Conservation (phyloP, 2,329 filamentous ascomycete genomes). For the Paracamarosporium sp. region DNA sequence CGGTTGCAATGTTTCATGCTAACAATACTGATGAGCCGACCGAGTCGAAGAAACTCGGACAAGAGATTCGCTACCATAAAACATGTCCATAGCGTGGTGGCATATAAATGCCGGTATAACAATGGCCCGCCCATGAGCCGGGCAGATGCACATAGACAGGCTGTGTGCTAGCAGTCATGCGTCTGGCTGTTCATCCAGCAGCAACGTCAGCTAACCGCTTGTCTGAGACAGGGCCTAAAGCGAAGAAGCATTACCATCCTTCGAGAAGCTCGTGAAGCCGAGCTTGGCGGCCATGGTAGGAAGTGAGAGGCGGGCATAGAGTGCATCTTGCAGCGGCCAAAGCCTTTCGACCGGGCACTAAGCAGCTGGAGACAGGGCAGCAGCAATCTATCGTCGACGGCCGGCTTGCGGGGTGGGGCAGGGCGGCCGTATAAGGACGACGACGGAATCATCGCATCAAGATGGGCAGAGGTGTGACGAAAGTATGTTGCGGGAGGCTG, state of each 20-base stretch:
- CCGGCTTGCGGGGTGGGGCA: slow-evolving; percentile 14
- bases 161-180: slow-evolving; percentile 31
- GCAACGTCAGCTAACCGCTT: slow-evolving; percentile 29
- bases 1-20: slow-evolving; percentile 27
- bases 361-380: slow-evolving; percentile 17
- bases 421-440: slow-evolving; percentile 19
- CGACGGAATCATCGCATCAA: slow-evolving; percentile 19
- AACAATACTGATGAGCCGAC: slow-evolving; percentile 11
- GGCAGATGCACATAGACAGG: slow-evolving; percentile 21
- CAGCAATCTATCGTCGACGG: slow-evolving; percentile 38
- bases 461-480: slow-evolving; percentile 18
- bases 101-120: slow-evolving; percentile 25
- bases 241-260: slow-evolving; percentile 26
- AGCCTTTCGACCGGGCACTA: slow-evolving; percentile 38
- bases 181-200: slow-evolving; percentile 27
- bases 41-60: slow-evolving; percentile 14
- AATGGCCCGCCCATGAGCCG: slow-evolving; percentile 17
- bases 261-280: slow-evolving; percentile 31
- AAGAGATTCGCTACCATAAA: slow-evolving; percentile 28
- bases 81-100: slow-evolving; percentile 12
- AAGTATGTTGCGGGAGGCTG: slow-evolving; percentile 30
- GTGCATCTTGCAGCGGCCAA: slow-evolving; percentile 17
- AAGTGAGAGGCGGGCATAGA: slow-evolving; percentile 26
- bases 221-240: slow-evolving; percentile 17
- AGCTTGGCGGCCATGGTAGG: slow-evolving; percentile 29